These are phyloP conservation scores for Tolypocladium nubicola DNA, from an alignment of 2,329 filamentous ascomycete genomes.

Conservation along the genomic window DNA sequence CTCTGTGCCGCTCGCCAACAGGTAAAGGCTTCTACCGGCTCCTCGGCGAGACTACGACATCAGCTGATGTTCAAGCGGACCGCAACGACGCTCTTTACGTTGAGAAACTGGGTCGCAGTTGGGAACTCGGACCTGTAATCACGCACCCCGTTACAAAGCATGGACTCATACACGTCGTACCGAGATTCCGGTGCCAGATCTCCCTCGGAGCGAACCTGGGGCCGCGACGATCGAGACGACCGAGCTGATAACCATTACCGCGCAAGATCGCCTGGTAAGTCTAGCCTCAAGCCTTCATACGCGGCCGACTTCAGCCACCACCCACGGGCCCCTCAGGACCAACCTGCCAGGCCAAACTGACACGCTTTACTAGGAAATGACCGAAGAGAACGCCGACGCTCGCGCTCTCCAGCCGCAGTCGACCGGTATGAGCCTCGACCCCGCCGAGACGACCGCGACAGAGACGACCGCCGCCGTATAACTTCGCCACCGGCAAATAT, in stretches of 20 bases:
- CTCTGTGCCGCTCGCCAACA: slow-evolving; percentile 41
- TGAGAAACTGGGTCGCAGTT: not conserved
- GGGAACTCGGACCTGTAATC: not conserved
- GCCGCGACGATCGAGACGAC: slow-evolving; percentile 39
- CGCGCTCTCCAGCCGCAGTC: slow-evolving; percentile 59
- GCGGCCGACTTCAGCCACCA: not conserved
- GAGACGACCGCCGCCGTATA: slow-evolving; percentile 54
- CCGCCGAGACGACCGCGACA: slow-evolving; percentile 56
- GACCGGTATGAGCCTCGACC: slow-evolving; percentile 67
- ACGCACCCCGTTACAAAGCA: slow-evolving; percentile 13
- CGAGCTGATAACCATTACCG: slow-evolving; percentile 41
- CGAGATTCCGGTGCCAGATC: slow-evolving; percentile 42
- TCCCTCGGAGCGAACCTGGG: slow-evolving; percentile 42
- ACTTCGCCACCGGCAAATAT: slow-evolving; percentile 59
- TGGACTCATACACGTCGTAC: slow-evolving; percentile 46
- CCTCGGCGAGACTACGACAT: slow-evolving; percentile 1
- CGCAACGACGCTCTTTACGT: not conserved
- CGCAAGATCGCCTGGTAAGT: slow-evolving; percentile 61
- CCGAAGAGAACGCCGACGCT: slow-evolving; percentile 50
- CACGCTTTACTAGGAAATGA: slow-evolving; percentile 36
- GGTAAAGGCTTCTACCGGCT: slow-evolving; percentile 21
- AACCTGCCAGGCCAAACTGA: not conserved
- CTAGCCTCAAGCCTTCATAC: not conserved
- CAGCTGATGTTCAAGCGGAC: slow-evolving; percentile 2
- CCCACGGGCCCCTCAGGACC: not conserved